These are phyloP conservation scores for Penicillium cinerascens DNA, from an alignment of 495 filamentous ascomycete genomes.

Conservation along the genomic window DNA sequence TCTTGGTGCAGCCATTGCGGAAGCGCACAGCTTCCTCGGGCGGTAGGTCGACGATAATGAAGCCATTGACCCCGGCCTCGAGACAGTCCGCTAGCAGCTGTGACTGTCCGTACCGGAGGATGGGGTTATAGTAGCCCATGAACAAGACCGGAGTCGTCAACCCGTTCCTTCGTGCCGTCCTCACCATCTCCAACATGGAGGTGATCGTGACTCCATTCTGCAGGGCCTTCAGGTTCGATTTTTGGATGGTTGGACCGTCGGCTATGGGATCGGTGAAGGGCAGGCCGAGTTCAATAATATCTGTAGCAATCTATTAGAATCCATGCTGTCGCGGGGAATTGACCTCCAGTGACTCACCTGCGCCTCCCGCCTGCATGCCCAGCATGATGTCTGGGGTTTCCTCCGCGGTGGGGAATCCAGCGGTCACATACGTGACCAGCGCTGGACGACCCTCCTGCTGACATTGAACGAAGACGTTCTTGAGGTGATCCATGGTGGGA, in stretches of 20 bases:
- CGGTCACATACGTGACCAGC: slow-evolving; percentile 93
- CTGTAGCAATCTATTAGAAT: slow-evolving; percentile 13
- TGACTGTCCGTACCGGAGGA: slow-evolving; percentile 91
- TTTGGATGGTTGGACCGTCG: slow-evolving; percentile 92
- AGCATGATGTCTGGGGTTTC: slow-evolving; percentile 80
- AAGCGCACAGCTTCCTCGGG: slow-evolving; percentile 95
- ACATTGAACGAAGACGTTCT: slow-evolving; percentile 82
- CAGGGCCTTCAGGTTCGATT: slow-evolving; percentile 82
- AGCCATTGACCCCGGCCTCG: slow-evolving; percentile 89
- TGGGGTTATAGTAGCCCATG: slow-evolving; percentile 99
- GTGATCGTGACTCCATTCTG: slow-evolving; percentile 81
- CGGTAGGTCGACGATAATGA: slow-evolving; percentile 94
- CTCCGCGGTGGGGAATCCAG: slow-evolving; percentile 79
- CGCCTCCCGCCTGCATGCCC: slow-evolving; percentile 87
- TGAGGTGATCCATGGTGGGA: slow-evolving; percentile 75
- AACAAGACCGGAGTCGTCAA: slow-evolving; percentile 78
- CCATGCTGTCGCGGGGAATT: background rate
- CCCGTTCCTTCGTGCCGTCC: slow-evolving; percentile 70
- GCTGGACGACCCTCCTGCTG: slow-evolving; percentile 65
- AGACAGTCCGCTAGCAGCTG: slow-evolving; percentile 79
- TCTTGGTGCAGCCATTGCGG: slow-evolving; percentile 73
- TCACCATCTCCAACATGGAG: slow-evolving; percentile 72
- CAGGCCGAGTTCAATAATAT: slow-evolving; percentile 57
- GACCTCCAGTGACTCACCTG: slow-evolving; percentile 65
- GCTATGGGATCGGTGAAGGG: slow-evolving; percentile 98